Percentiles rank a stretch among this genome's conserved stretches.
phyloP scores from a whole-genome alignment of 1,284 basidiomycete genomes.

The Trichosporon coremiiforme region DNA sequence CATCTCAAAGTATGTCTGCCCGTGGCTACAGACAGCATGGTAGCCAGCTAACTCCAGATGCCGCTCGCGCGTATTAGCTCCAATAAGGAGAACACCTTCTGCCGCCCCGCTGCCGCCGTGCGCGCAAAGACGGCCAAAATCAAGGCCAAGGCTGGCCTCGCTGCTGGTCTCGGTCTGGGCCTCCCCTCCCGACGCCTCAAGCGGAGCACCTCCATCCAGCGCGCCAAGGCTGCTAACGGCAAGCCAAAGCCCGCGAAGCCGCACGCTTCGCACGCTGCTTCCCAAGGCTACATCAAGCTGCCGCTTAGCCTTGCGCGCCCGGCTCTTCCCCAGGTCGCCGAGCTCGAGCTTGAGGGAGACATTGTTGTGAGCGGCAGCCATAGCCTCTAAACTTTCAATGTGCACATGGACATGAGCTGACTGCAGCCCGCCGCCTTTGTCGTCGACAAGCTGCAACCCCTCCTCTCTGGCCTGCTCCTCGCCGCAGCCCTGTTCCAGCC shows the following conservation, averaged over 20 bases:
- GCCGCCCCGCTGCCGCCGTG: slow-evolving; percentile 25
- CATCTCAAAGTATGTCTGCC: background rate
- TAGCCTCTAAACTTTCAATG: too few relatives aligned
- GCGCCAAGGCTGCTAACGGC: slow-evolving; percentile 31
- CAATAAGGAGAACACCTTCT: slow-evolving; percentile 38
- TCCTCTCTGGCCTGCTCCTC: slow-evolving; percentile 32
- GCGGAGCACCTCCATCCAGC: slow-evolving; percentile 30
- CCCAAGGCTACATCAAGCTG: slow-evolving; percentile 9
- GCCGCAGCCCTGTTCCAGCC: slow-evolving; percentile 33
- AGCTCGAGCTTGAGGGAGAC: slow-evolving; percentile 21
- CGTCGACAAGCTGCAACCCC: slow-evolving; percentile 27
- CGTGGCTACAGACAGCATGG: background rate
- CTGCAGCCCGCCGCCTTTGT: slow-evolving; percentile 40
- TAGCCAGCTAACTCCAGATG: background rate
- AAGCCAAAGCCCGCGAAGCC: slow-evolving; percentile 9
- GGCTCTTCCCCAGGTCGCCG: slow-evolving; percentile 12
- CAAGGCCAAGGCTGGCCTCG: slow-evolving; percentile 18
- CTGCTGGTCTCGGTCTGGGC: slow-evolving; percentile 2
- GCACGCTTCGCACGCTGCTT: too few relatives aligned
- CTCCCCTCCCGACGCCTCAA: slow-evolving; percentile 22
- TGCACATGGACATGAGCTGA: slow-evolving; percentile 6
- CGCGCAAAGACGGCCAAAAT: slow-evolving; percentile 1
- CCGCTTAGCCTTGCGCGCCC: slow-evolving; percentile 21
- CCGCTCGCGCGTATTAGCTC: slow-evolving; percentile 29
- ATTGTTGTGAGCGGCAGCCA: slow-evolving; percentile 35